Evolutionary conservation across 2,329 filamentous ascomycete species (phyloP).

Genomic region (Aspergillus novofumigatus): DNA sequence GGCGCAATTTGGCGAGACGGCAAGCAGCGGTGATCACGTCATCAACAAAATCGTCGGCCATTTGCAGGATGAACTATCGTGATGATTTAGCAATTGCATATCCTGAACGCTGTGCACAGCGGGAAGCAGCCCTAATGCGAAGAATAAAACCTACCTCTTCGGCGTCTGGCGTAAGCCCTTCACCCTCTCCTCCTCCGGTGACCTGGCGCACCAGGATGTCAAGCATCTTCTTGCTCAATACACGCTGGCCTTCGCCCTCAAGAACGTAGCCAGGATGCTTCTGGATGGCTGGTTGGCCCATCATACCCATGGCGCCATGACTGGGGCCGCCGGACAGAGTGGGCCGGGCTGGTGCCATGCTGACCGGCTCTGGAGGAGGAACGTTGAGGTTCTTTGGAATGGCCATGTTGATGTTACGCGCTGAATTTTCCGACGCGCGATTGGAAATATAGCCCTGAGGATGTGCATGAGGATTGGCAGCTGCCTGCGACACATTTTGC

Average conservation of each 20-base stretch:
- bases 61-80: constrained; percentile 71
- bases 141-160: constrained; percentile 67
- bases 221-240: constrained; percentile 96
- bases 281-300: constrained; percentile 79
- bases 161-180: constrained; percentile 81
- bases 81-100: constrained; percentile 5
- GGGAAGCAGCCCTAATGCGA: neutral
- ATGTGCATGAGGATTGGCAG: constrained; percentile 36
- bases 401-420: constrained; percentile 62
- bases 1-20: constrained; percentile 86
- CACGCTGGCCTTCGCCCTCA: constrained; percentile 85
- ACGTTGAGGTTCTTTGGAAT: constrained; percentile 79
- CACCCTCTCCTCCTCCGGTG: constrained; percentile 72
- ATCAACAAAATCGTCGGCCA: constrained; percentile 94
- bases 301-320: constrained; percentile 72
- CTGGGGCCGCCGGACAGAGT: constrained; percentile 74
- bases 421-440: constrained; percentile 35
- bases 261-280: constrained; percentile 80
- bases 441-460: constrained; percentile 41
- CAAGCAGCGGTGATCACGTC: constrained; percentile 83
- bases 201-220: constrained; percentile 94
- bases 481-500: constrained; percentile 26
- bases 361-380: constrained; percentile 67
- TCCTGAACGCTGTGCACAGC: neutral
- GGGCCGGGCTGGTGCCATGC: constrained; percentile 69